A percentile compares a stretch with the other conserved stretches of the same genome.
Evolutionary conservation across 257 asterid genomes (phyloP).

Genomic region (Solanum infundibuliforme): DNA sequence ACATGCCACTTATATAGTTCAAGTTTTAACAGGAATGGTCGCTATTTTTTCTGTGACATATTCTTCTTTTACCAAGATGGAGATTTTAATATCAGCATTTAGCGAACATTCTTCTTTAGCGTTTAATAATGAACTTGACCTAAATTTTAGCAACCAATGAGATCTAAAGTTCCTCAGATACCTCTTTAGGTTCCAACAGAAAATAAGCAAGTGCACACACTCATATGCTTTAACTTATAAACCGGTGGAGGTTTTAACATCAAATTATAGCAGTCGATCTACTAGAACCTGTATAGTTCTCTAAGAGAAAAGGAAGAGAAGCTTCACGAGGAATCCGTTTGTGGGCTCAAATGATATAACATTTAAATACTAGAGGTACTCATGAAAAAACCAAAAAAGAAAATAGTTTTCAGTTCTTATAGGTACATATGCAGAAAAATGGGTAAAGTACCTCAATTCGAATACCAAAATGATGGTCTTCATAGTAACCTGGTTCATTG

Average conservation of each 20-base stretch:
- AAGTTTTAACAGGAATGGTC: not conserved
- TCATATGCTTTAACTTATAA: not conserved
- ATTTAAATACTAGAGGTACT: not conserved
- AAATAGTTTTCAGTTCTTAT: not conserved
- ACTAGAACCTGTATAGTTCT: not conserved
- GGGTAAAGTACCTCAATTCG: conserved; percentile 70
- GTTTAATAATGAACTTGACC: not conserved
- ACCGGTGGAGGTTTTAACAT: not conserved
- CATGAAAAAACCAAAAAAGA: not conserved
- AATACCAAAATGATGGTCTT: conserved; percentile 92
- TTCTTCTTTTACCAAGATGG: not conserved
- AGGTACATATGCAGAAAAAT: not conserved
- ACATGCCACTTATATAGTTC: not conserved
- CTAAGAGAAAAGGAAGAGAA: not conserved
- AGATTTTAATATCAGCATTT: not conserved
- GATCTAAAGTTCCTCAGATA: not conserved
- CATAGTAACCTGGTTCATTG: conserved; percentile 98
- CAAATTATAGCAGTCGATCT: not conserved
- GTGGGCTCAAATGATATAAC: not conserved
- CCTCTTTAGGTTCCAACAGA: not conserved
- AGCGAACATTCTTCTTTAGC: not conserved
- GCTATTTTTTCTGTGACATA: not conserved
- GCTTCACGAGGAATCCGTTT: not conserved
- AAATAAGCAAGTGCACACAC: not conserved
- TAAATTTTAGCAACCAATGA: not conserved